Evolutionary conservation across 176 grass and related monocot genomes (phyloP).

Genomic region (Lolium rigidum): DNA sequence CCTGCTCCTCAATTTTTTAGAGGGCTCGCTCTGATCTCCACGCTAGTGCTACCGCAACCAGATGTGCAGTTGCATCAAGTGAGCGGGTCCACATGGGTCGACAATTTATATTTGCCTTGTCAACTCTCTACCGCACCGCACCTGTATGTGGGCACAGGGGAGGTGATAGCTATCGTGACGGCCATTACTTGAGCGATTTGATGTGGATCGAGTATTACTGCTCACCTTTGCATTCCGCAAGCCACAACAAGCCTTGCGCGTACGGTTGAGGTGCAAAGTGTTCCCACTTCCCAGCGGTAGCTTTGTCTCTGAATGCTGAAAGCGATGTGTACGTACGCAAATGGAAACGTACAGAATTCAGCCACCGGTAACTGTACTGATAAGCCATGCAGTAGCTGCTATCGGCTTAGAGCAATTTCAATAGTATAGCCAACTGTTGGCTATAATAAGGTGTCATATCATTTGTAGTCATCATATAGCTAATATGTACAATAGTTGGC

Average conservation of each 20-base stretch:
- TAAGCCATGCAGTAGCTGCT: neutral
- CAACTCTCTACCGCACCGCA: neutral
- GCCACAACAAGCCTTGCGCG: neutral
- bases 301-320: constrained; percentile 25
- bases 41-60: no score
- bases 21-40: no score
- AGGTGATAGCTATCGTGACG: constrained; percentile 30
- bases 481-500: no score
- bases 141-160: neutral
- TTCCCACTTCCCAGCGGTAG: neutral
- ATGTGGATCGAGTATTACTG: neutral
- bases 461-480: no score
- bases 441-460: no score
- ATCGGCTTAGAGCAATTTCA: no score
- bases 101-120: neutral
- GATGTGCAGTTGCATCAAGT: no score
- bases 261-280: neutral
- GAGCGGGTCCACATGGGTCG: neutral
- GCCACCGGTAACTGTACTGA: neutral
- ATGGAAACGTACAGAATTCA: neutral
- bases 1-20: no score
- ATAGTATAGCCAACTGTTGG: no score
- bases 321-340: neutral
- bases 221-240: neutral
- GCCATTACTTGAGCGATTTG: constrained; percentile 9